Conservation (phyloP, 1,139 yeast species). For the Scheffersomyces quercinus region DNA sequence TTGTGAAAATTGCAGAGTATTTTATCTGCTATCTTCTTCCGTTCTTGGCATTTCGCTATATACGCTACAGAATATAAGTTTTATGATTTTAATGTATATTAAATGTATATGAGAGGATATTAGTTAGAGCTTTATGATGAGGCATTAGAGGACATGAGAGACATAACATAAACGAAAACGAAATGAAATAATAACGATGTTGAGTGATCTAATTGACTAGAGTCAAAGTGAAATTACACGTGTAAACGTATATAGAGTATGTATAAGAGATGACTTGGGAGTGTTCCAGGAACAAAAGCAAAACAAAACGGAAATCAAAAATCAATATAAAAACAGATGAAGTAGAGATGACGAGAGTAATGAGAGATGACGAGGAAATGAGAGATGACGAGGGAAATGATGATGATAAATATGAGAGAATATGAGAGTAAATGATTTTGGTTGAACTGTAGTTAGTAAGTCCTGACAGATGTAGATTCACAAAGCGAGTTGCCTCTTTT, state of each 20-base stretch:
- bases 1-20: too few relatives aligned
- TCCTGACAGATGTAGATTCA: neutral
- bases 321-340: slow-evolving; percentile 8
- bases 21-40: too few relatives aligned
- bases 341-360: slow-evolving; percentile 7
- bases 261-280: slow-evolving; percentile 1
- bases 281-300: neutral
- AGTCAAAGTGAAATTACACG: too few relatives aligned
- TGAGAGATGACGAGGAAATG: slow-evolving; percentile 12
- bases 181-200: neutral
- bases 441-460: neutral
- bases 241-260: slow-evolving; percentile 1
- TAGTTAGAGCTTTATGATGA: slow-evolving; percentile 6
- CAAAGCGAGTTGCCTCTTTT: slow-evolving; percentile 49
- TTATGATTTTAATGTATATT: too few relatives aligned
- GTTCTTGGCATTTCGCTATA: too few relatives aligned
- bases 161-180: neutral
- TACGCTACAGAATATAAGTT: too few relatives aligned
- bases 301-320: slow-evolving; percentile 1
- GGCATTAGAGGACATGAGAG: slow-evolving; percentile 15
- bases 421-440: slow-evolving; percentile 1
- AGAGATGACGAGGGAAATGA: slow-evolving; percentile 7
- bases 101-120: too few relatives aligned
- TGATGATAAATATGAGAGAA: slow-evolving; percentile 4
- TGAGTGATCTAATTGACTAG: neutral